Evolutionary conservation across 306 rosid species (phyloP).

Genomic region (Argentina anserina): DNA sequence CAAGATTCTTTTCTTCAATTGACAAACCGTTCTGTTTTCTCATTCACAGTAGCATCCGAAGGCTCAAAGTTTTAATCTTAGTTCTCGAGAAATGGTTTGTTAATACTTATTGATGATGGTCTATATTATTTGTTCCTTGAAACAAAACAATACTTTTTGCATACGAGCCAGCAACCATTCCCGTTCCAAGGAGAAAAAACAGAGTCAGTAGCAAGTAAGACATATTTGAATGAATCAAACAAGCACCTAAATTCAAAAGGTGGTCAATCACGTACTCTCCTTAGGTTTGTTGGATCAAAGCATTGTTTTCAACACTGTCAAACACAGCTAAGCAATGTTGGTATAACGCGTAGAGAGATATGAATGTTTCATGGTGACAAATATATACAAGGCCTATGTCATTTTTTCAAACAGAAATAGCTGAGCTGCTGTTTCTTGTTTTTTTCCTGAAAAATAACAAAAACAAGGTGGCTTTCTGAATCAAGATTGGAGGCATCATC

Average conservation of each 20-base stretch:
- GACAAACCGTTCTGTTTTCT: neutral
- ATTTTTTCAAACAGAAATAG: neutral
- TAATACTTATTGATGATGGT: neutral
- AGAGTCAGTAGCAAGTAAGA: neutral
- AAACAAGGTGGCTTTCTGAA: neutral
- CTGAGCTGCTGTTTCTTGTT: neutral
- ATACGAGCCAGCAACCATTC: neutral
- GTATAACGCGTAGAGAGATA: slow-evolving; percentile 22
- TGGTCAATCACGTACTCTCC: slow-evolving; percentile 33
- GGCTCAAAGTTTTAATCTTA: neutral
- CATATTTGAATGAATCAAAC: slow-evolving; percentile 3
- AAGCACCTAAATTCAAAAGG: neutral
- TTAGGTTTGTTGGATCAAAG: slow-evolving; percentile 20
- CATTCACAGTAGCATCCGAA: no score
- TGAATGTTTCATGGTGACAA: neutral
- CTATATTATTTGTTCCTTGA: neutral
- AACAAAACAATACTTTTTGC: neutral
- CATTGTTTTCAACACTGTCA: slow-evolving; percentile 14
- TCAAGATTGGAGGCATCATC: slow-evolving; percentile 9
- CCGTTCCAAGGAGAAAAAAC: neutral
- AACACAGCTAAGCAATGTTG: slow-evolving; percentile 45
- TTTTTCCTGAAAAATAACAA: neutral
- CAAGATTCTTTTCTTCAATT: slow-evolving; percentile 9
- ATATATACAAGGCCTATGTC: neutral
- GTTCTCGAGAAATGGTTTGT: neutral